Evolutionary conservation across 345 rosid genomes (phyloP).

Genomic region (Boechera stricta): DNA sequence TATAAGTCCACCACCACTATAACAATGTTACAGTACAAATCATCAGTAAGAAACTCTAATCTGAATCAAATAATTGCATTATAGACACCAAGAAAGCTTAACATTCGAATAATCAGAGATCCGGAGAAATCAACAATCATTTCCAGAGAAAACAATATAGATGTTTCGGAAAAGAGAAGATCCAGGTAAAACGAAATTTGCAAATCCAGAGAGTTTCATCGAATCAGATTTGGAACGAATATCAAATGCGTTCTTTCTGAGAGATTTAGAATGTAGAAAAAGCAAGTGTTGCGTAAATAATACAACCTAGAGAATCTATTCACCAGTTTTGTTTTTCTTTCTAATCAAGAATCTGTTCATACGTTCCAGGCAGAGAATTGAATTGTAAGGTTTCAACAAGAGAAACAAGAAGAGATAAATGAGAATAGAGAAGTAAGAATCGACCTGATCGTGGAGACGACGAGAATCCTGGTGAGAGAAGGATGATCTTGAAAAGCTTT

Average conservation of each 20-base stretch:
- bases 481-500: slow-evolving; percentile 73
- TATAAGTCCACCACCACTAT: slow-evolving; percentile 85
- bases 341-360: background rate
- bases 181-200: background rate
- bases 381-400: background rate
- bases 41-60: slow-evolving; percentile 21
- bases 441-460: slow-evolving; percentile 84
- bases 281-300: slow-evolving; percentile 33
- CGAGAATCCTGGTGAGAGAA: slow-evolving; percentile 65
- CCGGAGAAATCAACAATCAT: slow-evolving; percentile 19
- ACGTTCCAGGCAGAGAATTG: background rate
- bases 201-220: background rate
- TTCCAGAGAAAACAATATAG: too few species aligned
- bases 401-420: background rate
- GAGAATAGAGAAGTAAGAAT: slow-evolving; percentile 9
- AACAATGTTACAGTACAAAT: slow-evolving; percentile 13
- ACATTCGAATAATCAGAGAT: slow-evolving; percentile 31
- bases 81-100: background rate
- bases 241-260: background rate
- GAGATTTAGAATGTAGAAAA: slow-evolving; percentile 16
- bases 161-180: too few species aligned
- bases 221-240: slow-evolving; percentile 14
- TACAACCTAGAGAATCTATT: slow-evolving; percentile 27
- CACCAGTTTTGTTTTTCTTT: too few species aligned
- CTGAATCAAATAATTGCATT: slow-evolving; percentile 5